Percentiles rank a stretch among this genome's conserved stretches.
Conservation (phyloP, 495 filamentous ascomycete genomes). For the Penicillium steckii region DNA sequence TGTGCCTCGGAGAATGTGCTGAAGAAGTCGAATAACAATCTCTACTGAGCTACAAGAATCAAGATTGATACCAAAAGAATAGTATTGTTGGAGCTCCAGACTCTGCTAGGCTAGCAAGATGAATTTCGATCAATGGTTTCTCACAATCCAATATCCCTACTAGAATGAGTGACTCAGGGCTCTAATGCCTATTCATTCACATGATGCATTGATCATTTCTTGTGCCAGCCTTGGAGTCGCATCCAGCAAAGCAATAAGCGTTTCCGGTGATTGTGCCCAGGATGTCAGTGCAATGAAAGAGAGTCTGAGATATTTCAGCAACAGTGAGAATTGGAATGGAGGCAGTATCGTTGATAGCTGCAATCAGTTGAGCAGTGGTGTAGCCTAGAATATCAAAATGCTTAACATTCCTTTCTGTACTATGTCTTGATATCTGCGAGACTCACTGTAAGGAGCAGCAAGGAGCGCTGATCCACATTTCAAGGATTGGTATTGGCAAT, state of each 20-base stretch:
- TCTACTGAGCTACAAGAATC: no score
- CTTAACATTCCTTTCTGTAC: no score
- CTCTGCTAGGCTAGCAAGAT: not conserved
- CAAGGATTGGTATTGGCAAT: conserved; percentile 19
- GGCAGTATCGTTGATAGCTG: conserved; percentile 19
- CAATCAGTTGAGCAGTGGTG: conserved; percentile 12
- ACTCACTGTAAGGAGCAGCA: conserved; percentile 15
- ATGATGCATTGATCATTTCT: conserved; percentile 23
- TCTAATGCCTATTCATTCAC: not conserved
- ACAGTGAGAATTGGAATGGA: conserved; percentile 13
- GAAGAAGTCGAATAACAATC: no score
- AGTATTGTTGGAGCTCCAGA: no score
- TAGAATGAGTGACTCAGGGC: not conserved
- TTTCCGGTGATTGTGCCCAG: conserved; percentile 21
- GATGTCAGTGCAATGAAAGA: conserved; percentile 24
- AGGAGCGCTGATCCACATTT: conserved; percentile 20
- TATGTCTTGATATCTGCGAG: not conserved
- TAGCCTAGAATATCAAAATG: conserved; percentile 2
- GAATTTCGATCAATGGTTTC: no score
- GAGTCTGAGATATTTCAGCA: conserved; percentile 15
- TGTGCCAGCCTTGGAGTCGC: conserved; percentile 15
- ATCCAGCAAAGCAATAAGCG: conserved; percentile 22
- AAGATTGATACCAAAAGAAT: no score
- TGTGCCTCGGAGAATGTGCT: no score
- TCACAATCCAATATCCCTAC: no score